Conservation (phyloP, 179 eudicot genomes). For the Corrigiola litoralis region DNA sequence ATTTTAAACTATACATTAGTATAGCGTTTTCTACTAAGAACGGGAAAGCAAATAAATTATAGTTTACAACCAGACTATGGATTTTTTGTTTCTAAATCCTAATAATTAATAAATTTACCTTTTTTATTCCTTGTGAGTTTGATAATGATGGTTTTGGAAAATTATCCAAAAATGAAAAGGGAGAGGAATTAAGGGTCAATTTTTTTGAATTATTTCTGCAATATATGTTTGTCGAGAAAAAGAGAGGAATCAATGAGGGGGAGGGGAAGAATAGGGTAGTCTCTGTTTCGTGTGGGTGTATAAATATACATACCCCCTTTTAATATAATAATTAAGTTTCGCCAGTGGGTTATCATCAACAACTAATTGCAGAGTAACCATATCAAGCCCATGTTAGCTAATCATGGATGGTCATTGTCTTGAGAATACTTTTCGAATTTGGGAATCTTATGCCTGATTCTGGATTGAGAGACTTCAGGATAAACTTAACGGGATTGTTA, state of each 20-base stretch:
- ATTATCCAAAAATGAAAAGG: slow-evolving; percentile 16
- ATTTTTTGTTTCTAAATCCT: background rate
- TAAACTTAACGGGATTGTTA: too few species aligned
- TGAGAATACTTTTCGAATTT: slow-evolving; percentile 32
- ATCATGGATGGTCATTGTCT: slow-evolving; percentile 35
- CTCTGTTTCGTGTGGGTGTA: slow-evolving; percentile 36
- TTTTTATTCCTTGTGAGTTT: background rate
- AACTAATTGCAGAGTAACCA: slow-evolving; percentile 25
- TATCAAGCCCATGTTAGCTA: slow-evolving; percentile 40
- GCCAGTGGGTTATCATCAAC: slow-evolving; percentile 16
- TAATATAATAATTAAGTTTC: background rate
- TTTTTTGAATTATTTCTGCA: slow-evolving; percentile 15
- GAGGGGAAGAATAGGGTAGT: slow-evolving; percentile 8
- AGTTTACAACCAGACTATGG: background rate
- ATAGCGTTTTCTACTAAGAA: too few species aligned
- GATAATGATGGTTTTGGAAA: slow-evolving; percentile 15
- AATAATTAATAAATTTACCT: background rate
- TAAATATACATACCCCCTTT: slow-evolving; percentile 8
- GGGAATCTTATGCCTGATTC: slow-evolving; percentile 25
- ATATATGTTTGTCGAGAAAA: slow-evolving; percentile 26
- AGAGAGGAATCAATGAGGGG: slow-evolving; percentile 20
- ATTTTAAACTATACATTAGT: background rate
- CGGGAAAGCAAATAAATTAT: background rate
- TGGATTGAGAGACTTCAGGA: slow-evolving; percentile 25
- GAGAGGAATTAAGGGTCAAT: slow-evolving; percentile 12